phyloP scores from a whole-genome alignment of 306 rosid species.

The Quercus berberidifolia region DNA sequence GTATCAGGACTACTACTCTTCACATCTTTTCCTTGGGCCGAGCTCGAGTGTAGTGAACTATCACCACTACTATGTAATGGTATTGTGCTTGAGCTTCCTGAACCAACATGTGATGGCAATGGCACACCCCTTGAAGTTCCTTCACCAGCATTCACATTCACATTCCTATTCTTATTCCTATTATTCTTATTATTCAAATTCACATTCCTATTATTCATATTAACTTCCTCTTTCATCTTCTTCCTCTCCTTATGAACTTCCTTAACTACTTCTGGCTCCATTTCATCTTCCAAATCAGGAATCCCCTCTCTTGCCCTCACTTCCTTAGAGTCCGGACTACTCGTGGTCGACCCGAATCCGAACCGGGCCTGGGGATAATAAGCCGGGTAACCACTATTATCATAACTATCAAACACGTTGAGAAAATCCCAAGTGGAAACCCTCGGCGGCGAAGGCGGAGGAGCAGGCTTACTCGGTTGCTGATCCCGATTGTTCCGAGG shows the following conservation, averaged over 20 bases:
- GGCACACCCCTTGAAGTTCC: slow-evolving; percentile 74
- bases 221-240: slow-evolving; percentile 34
- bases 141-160: slow-evolving; percentile 47
- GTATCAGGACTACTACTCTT: slow-evolving; percentile 60
- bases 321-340: slow-evolving; percentile 90
- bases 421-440: slow-evolving; percentile 79
- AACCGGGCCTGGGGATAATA: slow-evolving; percentile 33
- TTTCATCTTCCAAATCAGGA: slow-evolving; percentile 96
- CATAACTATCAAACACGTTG: slow-evolving; percentile 64
- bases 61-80: slow-evolving; percentile 48
- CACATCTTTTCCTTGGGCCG: slow-evolving; percentile 40
- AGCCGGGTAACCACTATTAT: slow-evolving; percentile 43
- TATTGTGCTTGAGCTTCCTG: slow-evolving; percentile 60
- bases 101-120: slow-evolving; percentile 38
- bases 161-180: not conserved
- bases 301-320: slow-evolving; percentile 97
- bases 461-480: slow-evolving; percentile 38
- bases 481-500: slow-evolving; percentile 7
- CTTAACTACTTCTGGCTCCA: slow-evolving; percentile 56
- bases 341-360: slow-evolving; percentile 55
- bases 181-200: slow-evolving; percentile 3
- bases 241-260: slow-evolving; percentile 38
- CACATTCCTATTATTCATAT: slow-evolving; percentile 12
- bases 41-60: slow-evolving; percentile 29
- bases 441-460: slow-evolving; percentile 89